These are phyloP conservation scores for Candida ovalis DNA, from an alignment of 805 yeast genomes.

Conservation along the genomic window DNA sequence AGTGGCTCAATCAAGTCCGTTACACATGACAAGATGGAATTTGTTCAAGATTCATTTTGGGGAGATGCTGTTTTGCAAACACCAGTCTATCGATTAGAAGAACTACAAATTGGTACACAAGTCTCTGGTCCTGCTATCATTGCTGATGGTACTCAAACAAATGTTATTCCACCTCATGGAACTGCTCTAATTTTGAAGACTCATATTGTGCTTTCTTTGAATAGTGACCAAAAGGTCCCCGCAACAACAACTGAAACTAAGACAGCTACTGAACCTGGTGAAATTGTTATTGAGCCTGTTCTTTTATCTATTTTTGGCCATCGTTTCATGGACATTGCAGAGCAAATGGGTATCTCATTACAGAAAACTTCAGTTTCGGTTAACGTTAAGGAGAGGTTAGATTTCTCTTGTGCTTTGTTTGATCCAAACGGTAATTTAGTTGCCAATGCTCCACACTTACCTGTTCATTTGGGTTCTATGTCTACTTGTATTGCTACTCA, in stretches of 20 bases:
- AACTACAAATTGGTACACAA: conserved; percentile 47
- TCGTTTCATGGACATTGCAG: conserved; percentile 87
- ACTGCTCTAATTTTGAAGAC: conserved; percentile 52
- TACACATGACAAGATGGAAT: conserved; percentile 25
- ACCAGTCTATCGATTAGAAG: conserved; percentile 52
- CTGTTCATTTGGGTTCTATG: conserved; percentile 86
- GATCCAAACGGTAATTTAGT: conserved; percentile 73
- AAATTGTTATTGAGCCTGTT: conserved; percentile 56
- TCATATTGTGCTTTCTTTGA: conserved; percentile 51
- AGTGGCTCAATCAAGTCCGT: conserved; percentile 22
- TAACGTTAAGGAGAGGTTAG: conserved; percentile 78
- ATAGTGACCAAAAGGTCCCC: conserved; percentile 3
- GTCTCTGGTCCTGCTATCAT: conserved; percentile 72
- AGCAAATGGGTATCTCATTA: conserved; percentile 80
- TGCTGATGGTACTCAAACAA: conserved; percentile 79
- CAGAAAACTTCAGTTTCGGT: conserved; percentile 79
- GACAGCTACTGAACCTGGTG: conserved; percentile 8
- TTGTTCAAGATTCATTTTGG: conserved; percentile 53
- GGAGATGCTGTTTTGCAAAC: conserved; percentile 48
- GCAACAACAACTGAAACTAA: conserved; percentile 3
- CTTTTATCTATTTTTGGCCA: conserved; percentile 74
- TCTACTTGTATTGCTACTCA: conserved; percentile 72
- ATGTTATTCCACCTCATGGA: conserved; percentile 62
- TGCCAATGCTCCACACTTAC: conserved; percentile 87
- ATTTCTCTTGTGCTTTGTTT: conserved; percentile 81